Percentiles rank a stretch among this genome's conserved stretches.
phyloP scores from a whole-genome alignment of 371 early-diverging fungal genomes.

The Basidiobolus heterosporus region DNA sequence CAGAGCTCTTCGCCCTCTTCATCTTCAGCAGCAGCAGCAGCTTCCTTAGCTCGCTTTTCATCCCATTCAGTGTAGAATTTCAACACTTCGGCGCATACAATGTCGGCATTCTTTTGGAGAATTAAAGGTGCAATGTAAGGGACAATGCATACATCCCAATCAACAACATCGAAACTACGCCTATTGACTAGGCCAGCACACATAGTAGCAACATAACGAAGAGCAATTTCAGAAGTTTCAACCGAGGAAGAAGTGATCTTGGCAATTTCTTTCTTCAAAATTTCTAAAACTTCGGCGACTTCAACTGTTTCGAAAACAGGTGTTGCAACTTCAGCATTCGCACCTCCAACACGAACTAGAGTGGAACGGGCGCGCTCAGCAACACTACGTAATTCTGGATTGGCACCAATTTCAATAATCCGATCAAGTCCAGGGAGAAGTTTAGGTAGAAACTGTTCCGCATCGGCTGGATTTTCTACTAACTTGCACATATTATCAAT shows the following conservation, averaged over 20 bases:
- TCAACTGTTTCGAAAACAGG: slow-evolving; percentile 7
- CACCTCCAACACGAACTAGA: slow-evolving; percentile 35
- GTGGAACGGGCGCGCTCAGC: slow-evolving; percentile 36
- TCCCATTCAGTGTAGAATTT: slow-evolving; percentile 22
- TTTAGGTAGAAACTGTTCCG: slow-evolving; percentile 64
- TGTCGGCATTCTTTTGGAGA: slow-evolving; percentile 16
- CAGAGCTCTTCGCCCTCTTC: slow-evolving; percentile 61
- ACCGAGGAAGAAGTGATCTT: slow-evolving; percentile 11
- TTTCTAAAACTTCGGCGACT: too few species aligned
- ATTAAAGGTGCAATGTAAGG: slow-evolving; percentile 36
- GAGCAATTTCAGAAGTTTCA: slow-evolving; percentile 11
- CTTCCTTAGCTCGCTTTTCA: slow-evolving; percentile 23
- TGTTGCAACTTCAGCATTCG: slow-evolving; percentile 11
- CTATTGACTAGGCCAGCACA: slow-evolving; percentile 30
- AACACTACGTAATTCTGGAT: slow-evolving; percentile 63
- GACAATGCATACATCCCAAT: slow-evolving; percentile 26
- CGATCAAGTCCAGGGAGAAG: slow-evolving; percentile 60
- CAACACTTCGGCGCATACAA: slow-evolving; percentile 14
- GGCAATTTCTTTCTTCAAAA: slow-evolving; percentile 9
- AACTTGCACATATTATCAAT: slow-evolving; percentile 77
- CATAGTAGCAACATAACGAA: slow-evolving; percentile 24
- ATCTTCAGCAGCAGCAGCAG: slow-evolving; percentile 38
- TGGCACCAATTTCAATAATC: slow-evolving; percentile 58
- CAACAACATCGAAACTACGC: slow-evolving; percentile 26
- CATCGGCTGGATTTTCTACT: slow-evolving; percentile 59